These are phyloP conservation scores for Thraustochytrium sp. DNA, from an alignment of 352 stramenopile genomes.

Conservation along the genomic window DNA sequence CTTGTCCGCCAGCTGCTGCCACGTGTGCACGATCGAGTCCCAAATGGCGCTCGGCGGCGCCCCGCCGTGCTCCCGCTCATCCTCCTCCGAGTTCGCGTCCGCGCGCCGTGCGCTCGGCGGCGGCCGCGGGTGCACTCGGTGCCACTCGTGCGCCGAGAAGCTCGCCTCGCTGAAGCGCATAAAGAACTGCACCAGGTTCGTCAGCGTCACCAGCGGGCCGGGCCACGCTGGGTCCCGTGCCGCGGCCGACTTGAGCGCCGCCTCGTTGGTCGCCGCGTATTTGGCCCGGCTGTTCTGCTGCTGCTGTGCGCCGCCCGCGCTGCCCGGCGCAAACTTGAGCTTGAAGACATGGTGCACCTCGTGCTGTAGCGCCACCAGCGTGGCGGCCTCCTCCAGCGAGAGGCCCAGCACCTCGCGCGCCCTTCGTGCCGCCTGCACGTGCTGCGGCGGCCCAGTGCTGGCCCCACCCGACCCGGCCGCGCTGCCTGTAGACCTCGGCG, in stretches of 20 bases:
- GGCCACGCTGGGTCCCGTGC: not conserved
- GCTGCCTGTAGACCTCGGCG: not conserved
- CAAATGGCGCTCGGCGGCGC: not conserved
- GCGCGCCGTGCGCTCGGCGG: not conserved
- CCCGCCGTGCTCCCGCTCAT: not conserved
- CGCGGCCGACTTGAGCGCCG: not conserved
- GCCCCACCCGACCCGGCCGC: not conserved
- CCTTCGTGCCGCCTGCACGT: not conserved
- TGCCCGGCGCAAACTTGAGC: too few species aligned
- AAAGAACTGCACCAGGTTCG: constrained; percentile 11
- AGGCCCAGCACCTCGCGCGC: not conserved
- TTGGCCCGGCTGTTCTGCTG: not conserved
- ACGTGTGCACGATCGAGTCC: not conserved
- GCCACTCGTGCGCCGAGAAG: not conserved
- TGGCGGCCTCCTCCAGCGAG: not conserved
- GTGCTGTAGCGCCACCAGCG: not conserved
- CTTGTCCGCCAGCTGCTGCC: constrained; percentile 27
- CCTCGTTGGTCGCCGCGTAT: not conserved
- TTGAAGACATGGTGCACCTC: not conserved
- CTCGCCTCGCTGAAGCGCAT: not conserved
- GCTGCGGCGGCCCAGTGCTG: not conserved
- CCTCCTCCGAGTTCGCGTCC: too few species aligned
- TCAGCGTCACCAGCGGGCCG: not conserved
- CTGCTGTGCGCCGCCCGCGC: not conserved
- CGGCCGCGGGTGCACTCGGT: not conserved